These are phyloP conservation scores for Fusarium sp. DNA, from an alignment of 2,329 filamentous ascomycete species.

Conservation along the genomic window DNA sequence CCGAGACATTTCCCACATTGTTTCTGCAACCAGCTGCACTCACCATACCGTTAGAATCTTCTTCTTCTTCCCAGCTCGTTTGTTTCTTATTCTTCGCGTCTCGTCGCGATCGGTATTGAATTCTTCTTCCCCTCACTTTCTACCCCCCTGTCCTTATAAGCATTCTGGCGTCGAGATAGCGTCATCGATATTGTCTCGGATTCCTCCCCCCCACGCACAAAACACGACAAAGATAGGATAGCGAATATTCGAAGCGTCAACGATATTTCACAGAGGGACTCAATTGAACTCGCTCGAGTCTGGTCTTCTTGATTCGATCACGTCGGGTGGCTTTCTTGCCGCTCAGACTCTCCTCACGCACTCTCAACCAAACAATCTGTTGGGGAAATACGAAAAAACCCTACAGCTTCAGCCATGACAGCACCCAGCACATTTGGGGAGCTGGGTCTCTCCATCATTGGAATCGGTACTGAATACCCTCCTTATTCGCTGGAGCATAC, in stretches of 20 bases:
- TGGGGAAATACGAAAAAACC: constrained; percentile 23
- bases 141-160: constrained; percentile 28
- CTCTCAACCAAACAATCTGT: constrained; percentile 30
- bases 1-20: background rate
- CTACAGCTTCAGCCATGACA: constrained; percentile 49
- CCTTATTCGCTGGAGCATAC: constrained; percentile 60
- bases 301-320: background rate
- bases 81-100: background rate
- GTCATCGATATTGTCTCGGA: constrained; percentile 34
- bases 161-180: constrained; percentile 31
- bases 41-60: background rate
- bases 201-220: background rate
- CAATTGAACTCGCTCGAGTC: constrained; percentile 15
- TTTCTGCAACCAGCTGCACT: background rate
- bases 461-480: constrained; percentile 67
- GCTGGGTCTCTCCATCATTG: constrained; percentile 67
- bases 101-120: background rate
- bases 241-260: constrained; percentile 23
- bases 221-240: constrained; percentile 17
- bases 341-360: background rate
- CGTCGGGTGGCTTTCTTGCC: background rate
- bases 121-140: constrained; percentile 6
- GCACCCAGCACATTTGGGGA: constrained; percentile 54
- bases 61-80: background rate
- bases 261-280: constrained; percentile 11